phyloP scores from a whole-genome alignment of 345 rosid species.

The Pistacia atlantica region DNA sequence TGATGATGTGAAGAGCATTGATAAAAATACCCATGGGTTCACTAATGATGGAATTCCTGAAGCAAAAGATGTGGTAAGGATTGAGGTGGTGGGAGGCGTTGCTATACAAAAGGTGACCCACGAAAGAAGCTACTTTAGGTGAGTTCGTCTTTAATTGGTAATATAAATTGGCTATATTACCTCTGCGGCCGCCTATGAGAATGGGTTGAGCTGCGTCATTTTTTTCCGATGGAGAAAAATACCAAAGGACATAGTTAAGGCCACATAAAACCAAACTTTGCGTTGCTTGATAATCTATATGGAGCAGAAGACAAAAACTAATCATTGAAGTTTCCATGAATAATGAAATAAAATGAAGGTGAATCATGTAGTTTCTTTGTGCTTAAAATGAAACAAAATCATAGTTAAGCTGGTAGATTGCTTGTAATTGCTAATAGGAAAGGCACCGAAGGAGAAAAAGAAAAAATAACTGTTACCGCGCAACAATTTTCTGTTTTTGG shows the following conservation, averaged over 20 bases:
- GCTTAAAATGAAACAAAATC: background rate
- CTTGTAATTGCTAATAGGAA: slow-evolving; percentile 5
- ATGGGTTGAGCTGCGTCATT: background rate
- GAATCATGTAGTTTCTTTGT: background rate
- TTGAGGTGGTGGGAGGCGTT: slow-evolving; percentile 82
- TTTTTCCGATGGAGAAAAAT: background rate
- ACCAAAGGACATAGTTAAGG: background rate
- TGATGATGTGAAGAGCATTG: slow-evolving; percentile 59
- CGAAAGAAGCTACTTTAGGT: slow-evolving; percentile 89
- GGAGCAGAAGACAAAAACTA: background rate
- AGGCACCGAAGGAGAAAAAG: background rate
- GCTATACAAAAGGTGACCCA: slow-evolving; percentile 81
- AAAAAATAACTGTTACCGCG: background rate
- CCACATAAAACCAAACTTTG: background rate
- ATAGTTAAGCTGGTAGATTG: background rate
- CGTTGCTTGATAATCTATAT: background rate
- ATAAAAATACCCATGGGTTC: slow-evolving; percentile 53
- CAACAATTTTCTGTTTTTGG: background rate
- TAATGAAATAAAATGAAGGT: background rate
- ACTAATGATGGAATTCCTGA: slow-evolving; percentile 58
- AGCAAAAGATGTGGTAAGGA: slow-evolving; percentile 67
- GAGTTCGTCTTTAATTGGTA: slow-evolving; percentile 22
- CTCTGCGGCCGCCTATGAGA: background rate
- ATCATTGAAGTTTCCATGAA: background rate
- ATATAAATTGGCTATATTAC: background rate